Percentiles rank a stretch among this genome's conserved stretches.
phyloP scores from a whole-genome alignment of 2,329 filamentous ascomycete genomes.

The Diplodia scrobiculata region DNA sequence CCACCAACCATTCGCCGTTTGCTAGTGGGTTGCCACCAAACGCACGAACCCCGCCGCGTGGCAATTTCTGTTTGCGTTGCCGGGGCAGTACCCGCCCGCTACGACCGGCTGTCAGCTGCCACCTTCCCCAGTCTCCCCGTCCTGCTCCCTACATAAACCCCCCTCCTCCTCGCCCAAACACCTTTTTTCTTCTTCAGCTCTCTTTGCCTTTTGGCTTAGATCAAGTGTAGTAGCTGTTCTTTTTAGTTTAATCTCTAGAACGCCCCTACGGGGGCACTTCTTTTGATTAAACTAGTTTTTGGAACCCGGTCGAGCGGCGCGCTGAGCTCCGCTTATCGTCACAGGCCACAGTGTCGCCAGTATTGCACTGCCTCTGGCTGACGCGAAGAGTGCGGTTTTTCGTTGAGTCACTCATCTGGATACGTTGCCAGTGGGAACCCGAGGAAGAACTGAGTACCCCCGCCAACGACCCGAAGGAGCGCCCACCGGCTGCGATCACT shows the following conservation, averaged over 20 bases:
- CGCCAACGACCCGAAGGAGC: neutral
- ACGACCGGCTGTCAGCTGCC: neutral
- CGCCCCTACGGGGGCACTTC: conserved; percentile 5
- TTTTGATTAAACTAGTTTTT: conserved; percentile 15
- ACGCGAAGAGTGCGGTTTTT: neutral
- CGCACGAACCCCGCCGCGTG: neutral
- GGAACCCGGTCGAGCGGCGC: neutral
- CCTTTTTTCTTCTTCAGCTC: conserved; percentile 11
- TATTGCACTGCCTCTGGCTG: conserved; percentile 13
- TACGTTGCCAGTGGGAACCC: neutral
- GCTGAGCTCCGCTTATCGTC: conserved; percentile 1
- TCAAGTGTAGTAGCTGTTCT: conserved; percentile 21
- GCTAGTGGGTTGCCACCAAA: too few relatives aligned
- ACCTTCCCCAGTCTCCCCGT: neutral
- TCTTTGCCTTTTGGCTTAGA: conserved; percentile 25
- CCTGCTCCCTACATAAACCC: neutral
- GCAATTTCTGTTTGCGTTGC: neutral
- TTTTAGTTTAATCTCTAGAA: conserved; percentile 18
- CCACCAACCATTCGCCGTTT: too few relatives aligned
- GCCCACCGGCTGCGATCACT: neutral
- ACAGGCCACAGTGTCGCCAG: conserved; percentile 11
- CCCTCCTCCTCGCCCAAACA: neutral
- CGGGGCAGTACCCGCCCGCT: neutral
- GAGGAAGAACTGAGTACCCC: conserved; percentile 4
- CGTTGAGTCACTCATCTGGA: neutral